Evolutionary conservation across 805 yeast genomes (phyloP).

Genomic region (Monosporozyma servazzii): DNA sequence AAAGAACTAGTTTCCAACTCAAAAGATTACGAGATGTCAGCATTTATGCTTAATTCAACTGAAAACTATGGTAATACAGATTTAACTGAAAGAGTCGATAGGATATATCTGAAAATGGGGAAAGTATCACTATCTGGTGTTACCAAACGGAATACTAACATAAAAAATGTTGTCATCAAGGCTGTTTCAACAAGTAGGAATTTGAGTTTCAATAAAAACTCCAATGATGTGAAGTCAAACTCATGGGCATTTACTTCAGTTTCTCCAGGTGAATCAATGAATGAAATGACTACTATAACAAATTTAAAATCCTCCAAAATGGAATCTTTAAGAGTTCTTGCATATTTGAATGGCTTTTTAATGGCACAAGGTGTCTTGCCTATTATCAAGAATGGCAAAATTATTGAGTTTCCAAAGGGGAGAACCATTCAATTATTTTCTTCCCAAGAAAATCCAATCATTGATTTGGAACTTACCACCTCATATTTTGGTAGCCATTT

Average conservation of each 20-base stretch:
- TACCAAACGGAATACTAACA: conserved; percentile 11
- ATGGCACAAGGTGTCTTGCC: conserved; percentile 50
- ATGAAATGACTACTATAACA: conserved; percentile 58
- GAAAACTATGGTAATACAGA: conserved; percentile 43
- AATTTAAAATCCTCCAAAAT: conserved; percentile 43
- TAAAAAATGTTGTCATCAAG: conserved; percentile 18
- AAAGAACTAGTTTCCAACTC: conserved; percentile 43
- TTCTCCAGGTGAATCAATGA: conserved; percentile 58
- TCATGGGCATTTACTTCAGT: conserved; percentile 70
- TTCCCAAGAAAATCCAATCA: conserved; percentile 36
- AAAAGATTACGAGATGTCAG: conserved; percentile 17
- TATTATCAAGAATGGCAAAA: conserved; percentile 38
- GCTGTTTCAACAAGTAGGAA: conserved; percentile 34
- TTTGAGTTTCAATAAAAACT: conserved; percentile 55
- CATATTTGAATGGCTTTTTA: conserved; percentile 54
- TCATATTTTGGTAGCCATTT: conserved; percentile 61
- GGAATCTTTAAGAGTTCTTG: conserved; percentile 46
- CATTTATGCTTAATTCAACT: conserved; percentile 20
- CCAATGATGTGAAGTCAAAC: conserved; percentile 44
- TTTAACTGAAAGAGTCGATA: conserved; percentile 47
- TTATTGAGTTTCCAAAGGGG: conserved; percentile 41
- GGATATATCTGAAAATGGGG: conserved; percentile 52
- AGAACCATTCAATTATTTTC: conserved; percentile 37
- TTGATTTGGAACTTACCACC: conserved; percentile 43
- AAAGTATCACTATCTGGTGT: conserved; percentile 26